phyloP scores from a whole-genome alignment of 495 filamentous ascomycete species.

The Lepidopterella palustris region DNA sequence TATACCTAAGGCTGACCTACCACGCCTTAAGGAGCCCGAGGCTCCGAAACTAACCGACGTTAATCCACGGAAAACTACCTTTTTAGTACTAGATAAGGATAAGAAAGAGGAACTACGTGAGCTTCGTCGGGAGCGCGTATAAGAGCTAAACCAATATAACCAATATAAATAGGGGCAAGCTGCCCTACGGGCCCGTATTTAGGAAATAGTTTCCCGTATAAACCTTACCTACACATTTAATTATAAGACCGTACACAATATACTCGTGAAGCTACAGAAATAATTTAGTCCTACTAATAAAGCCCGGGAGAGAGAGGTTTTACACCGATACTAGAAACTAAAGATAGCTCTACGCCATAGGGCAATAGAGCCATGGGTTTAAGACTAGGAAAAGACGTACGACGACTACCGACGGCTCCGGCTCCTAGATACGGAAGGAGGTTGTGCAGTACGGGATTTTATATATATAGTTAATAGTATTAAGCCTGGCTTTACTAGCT shows the following conservation, averaged over 20 bases:
- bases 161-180: too few relatives aligned
- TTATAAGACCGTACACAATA: background rate
- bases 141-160: too few relatives aligned
- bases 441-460: background rate
- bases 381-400: background rate
- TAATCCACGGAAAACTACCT: too few relatives aligned
- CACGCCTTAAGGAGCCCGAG: too few relatives aligned
- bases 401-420: background rate
- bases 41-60: too few relatives aligned
- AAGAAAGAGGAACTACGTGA: too few relatives aligned
- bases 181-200: too few relatives aligned
- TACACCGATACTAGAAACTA: background rate
- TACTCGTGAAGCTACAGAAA: background rate
- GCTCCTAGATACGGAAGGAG: background rate
- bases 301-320: background rate
- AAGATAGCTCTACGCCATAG: background rate
- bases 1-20: too few relatives aligned
- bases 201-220: background rate
- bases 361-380: background rate
- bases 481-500: background rate
- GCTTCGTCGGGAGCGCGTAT: too few relatives aligned
- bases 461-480: background rate
- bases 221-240: too few relatives aligned
- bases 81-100: too few relatives aligned
- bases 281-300: background rate